Evolutionary conservation across 257 asterid genomes (phyloP).

Genomic region (Cinchona pubescens): DNA sequence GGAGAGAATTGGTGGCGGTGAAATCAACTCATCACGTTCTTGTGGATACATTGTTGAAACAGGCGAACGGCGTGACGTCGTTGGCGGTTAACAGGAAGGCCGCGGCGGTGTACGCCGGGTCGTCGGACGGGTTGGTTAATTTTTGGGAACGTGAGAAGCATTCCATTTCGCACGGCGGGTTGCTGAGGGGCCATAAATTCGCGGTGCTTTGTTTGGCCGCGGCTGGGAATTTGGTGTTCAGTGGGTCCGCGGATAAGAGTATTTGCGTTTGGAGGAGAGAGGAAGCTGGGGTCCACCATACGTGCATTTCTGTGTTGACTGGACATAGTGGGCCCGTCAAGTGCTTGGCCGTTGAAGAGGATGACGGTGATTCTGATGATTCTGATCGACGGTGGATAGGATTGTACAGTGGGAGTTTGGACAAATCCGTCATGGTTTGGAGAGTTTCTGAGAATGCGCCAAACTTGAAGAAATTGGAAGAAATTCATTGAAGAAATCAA

Average conservation of each 20-base stretch:
- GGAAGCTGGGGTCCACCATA: slow-evolving; percentile 66
- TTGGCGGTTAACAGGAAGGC: slow-evolving; percentile 43
- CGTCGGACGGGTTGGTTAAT: slow-evolving; percentile 83
- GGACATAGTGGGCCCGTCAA: slow-evolving; percentile 90
- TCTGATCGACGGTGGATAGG: slow-evolving; percentile 44
- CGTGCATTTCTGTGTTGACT: slow-evolving; percentile 57
- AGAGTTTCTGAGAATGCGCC: slow-evolving; percentile 41
- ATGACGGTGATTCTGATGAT: slow-evolving; percentile 7
- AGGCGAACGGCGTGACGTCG: slow-evolving; percentile 75
- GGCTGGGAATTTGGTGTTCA: slow-evolving; percentile 62
- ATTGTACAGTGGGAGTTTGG: slow-evolving; percentile 77
- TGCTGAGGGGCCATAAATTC: slow-evolving; percentile 76
- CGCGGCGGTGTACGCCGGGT: slow-evolving; percentile 61
- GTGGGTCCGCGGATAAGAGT: slow-evolving; percentile 84
- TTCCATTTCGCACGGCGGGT: slow-evolving; percentile 68
- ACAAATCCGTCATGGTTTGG: slow-evolving; percentile 71
- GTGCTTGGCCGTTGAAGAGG: slow-evolving; percentile 66
- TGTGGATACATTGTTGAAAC: slow-evolving; percentile 58
- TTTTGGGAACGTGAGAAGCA: slow-evolving; percentile 71
- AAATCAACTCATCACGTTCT: slow-evolving; percentile 46
- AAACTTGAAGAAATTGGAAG: neutral
- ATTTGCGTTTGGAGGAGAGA: slow-evolving; percentile 92
- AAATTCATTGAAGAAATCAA: no score
- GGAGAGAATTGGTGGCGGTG: slow-evolving; percentile 66
- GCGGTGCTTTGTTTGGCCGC: slow-evolving; percentile 76